Base-by-base conservation (phyloP, 129 eudicot genomes). In the Centaurea solstitialis region DNA sequence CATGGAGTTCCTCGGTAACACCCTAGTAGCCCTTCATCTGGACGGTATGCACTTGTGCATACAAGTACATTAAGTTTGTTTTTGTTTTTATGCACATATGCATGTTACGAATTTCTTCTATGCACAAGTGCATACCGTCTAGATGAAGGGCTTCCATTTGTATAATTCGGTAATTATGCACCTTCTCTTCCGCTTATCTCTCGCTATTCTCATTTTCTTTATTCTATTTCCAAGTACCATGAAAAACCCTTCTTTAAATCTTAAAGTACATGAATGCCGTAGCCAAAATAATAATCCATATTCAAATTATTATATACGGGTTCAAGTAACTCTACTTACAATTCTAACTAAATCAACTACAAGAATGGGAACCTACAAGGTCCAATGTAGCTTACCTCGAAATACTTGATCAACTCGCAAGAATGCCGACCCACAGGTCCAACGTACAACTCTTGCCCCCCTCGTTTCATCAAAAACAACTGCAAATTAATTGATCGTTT, bases 351-450 rank as follows among this genome's bases (percentile, higher is more conserved):
- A 43, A 43, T 43, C 53, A 43, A 11, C 53, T 15, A 3, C 53
- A 43, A 43, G 53, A 43, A 43, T 43, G 53, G 13, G 53, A 15
- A 43, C 53, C 53, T 43, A 28, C 12, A 5, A 26, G 30, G 35
- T 5, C 38, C 30, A 26, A 9, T 35, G 70, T 37, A 68, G 67
- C 66, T 78, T 76, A 84, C 92, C 90, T 93, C 94, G 75, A 91
- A 93, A 80, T 93, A 91, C 85, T 89, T 85, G 85, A 91, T 89
- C 88, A 93, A 75, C 39, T 89, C 84, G 74, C 93, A 77, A 66
- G 98, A 93, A 38, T 93, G 90, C n/a, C 83, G 93, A 81, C 98
- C 98, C 17, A 93, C 82, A 17, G 96, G 94, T 71, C 98, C 98
- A 8, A 91, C 98, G 53, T 89, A 93, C 74, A 93, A 79, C 76